phyloP scores from a whole-genome alignment of 306 rosid genomes.

The Vigna trinervia region DNA sequence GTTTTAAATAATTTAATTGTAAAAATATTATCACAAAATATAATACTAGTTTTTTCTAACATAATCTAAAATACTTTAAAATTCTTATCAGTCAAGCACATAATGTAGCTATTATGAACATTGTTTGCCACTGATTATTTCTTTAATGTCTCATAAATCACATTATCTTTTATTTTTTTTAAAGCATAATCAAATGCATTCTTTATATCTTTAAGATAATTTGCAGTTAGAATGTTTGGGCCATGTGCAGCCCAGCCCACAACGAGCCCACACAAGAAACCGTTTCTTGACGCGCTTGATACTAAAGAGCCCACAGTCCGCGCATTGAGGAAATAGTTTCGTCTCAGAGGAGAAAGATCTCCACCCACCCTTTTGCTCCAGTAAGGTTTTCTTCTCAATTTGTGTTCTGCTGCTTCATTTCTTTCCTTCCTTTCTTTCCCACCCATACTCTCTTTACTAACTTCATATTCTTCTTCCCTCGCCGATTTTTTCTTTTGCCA shows the following conservation, averaged over 20 bases:
- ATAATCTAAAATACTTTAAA: no score
- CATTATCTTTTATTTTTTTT: no score
- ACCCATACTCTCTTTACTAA: background rate
- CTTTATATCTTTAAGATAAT: no score
- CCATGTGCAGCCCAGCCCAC: background rate
- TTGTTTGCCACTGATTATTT: no score
- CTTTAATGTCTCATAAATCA: no score
- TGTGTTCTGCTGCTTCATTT: background rate
- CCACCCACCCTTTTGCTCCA: background rate
- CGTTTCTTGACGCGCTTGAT: background rate
- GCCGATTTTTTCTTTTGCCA: background rate
- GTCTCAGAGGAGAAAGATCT: background rate
- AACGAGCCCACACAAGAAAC: background rate
- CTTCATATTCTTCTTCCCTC: background rate
- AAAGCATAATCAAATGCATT: no score
- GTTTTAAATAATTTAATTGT: no score
- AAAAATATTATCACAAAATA: no score
- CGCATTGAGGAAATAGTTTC: background rate
- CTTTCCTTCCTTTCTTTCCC: background rate
- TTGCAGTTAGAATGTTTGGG: background rate
- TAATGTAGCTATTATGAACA: no score
- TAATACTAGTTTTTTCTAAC: no score
- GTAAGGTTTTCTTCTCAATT: constrained; percentile 11
- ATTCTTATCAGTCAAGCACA: no score
- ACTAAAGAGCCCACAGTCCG: background rate